phyloP scores from a whole-genome alignment of 2,329 filamentous ascomycete genomes.

The Ilyonectria mors-panacis region DNA sequence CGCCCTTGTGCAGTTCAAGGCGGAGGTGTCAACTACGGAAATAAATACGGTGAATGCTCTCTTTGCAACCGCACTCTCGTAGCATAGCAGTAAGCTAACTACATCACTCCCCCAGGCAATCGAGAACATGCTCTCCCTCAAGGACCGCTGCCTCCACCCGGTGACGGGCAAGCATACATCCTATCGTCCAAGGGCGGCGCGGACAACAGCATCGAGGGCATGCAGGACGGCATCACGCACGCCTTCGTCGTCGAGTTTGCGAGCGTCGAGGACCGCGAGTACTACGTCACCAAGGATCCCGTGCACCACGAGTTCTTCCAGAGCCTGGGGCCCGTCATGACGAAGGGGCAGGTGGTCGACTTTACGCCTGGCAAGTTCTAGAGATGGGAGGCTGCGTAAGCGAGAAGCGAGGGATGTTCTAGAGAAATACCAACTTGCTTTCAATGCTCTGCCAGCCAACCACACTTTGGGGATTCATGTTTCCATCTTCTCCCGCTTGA shows the following conservation, averaged over 20 bases:
- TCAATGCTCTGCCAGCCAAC: neutral
- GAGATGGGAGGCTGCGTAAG: neutral
- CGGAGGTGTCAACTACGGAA: slow-evolving; percentile 23
- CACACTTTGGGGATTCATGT: neutral
- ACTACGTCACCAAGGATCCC: slow-evolving; percentile 77
- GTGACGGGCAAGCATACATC: slow-evolving; percentile 71
- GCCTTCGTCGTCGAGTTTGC: slow-evolving; percentile 78
- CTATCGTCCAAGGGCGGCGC: slow-evolving; percentile 70
- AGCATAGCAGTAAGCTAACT: neutral
- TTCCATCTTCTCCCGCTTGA: neutral
- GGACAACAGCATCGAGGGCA: slow-evolving; percentile 73
- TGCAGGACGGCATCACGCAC: slow-evolving; percentile 74
- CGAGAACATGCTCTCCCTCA: slow-evolving; percentile 61
- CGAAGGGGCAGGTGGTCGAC: slow-evolving; percentile 71
- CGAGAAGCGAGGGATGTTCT: neutral
- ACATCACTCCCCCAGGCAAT: slow-evolving; percentile 15
- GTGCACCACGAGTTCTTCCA: slow-evolving; percentile 72
- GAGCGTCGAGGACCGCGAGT: slow-evolving; percentile 73
- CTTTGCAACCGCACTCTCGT: neutral
- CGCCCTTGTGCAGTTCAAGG: slow-evolving; percentile 42
- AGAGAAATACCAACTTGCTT: neutral
- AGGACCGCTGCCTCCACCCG: slow-evolving; percentile 74
- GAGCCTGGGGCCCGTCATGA: slow-evolving; percentile 61
- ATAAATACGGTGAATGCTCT: slow-evolving; percentile 25
- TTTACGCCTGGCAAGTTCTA: slow-evolving; percentile 53